phyloP scores from a whole-genome alignment of 495 filamentous ascomycete genomes.

The Tuber borchii region DNA sequence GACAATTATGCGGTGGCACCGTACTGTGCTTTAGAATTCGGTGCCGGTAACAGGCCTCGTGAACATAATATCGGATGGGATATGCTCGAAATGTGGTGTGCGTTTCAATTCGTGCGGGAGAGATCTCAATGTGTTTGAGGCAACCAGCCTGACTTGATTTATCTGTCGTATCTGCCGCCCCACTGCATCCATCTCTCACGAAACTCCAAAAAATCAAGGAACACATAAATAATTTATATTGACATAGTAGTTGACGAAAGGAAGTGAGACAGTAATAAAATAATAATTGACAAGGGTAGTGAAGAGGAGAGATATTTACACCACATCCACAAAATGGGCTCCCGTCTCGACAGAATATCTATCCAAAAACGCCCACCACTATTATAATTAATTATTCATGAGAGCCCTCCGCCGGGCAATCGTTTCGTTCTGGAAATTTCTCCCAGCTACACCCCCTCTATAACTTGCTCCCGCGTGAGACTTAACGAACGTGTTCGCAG shows the following conservation, averaged over 20 bases:
- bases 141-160: background rate
- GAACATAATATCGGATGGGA: background rate
- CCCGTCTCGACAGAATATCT: background rate
- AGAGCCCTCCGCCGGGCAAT: constrained; percentile 15
- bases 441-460: constrained; percentile 6
- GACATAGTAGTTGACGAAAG: background rate
- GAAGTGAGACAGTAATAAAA: background rate
- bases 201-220: background rate
- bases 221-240: background rate
- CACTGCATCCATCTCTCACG: background rate
- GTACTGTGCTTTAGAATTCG: background rate
- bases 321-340: background rate
- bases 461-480: background rate
- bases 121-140: background rate
- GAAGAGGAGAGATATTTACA: background rate
- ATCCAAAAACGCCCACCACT: background rate
- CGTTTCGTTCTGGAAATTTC: constrained; percentile 29
- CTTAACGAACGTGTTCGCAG: background rate
- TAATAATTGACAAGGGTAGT: background rate
- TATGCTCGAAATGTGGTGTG: background rate
- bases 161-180: background rate
- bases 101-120: background rate
- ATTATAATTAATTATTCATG: constrained; percentile 6
- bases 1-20: background rate
- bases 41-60: background rate